Base-by-base conservation (phyloP, 495 filamentous ascomycete genomes). In the Penicillium psychrofluorescens region DNA sequence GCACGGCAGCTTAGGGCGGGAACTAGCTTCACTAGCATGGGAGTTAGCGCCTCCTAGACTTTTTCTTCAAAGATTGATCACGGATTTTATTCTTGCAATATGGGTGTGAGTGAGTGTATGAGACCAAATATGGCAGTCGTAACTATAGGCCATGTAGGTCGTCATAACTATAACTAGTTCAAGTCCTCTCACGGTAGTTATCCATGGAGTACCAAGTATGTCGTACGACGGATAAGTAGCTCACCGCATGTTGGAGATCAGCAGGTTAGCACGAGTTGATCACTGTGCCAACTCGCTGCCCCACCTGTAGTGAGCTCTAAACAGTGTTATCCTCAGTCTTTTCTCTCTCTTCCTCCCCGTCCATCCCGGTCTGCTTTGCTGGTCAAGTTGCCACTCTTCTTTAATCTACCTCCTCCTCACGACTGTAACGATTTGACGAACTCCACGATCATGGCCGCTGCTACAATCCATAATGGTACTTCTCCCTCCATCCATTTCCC, bases 171-270 rank as follows among this genome's bases (percentile, higher is more conserved):
- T 22, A 2, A 22, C 22, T 22, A 22, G 35, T 37, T 11, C 37
- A 29, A 8, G 36, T 29, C 14, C 22, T 22, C 22, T 22, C 22
- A 6, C 6, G 22, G 4, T 22, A 2, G 22, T 22, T 22, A 6
- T 22, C 22, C 22, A 3, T 22, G 22, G 4, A 22, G 22, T 3
- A 22, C 2, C 2, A 4, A 22, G 28, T 33, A 41, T 33, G 44
- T 33, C 42, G 36, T 32, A 38, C 47, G 46, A 39, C 38, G 34
- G 41, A 43, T 37, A 41, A 42, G 39, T 42, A 47, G 47, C 44
- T 53, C 54, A 56, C 54, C 54, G 54, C 54, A 56, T 53, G 41
- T 56, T 56, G 54, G 51, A 34, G 40, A 41, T 27, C 30, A 37
- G 44, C 44, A 42, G 43, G 32, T 16, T 53, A 56, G 53, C 46